Percentiles rank a stretch among this genome's conserved stretches.
Conservation (phyloP, 129 eudicot species). For the Flaveria trinervia region DNA sequence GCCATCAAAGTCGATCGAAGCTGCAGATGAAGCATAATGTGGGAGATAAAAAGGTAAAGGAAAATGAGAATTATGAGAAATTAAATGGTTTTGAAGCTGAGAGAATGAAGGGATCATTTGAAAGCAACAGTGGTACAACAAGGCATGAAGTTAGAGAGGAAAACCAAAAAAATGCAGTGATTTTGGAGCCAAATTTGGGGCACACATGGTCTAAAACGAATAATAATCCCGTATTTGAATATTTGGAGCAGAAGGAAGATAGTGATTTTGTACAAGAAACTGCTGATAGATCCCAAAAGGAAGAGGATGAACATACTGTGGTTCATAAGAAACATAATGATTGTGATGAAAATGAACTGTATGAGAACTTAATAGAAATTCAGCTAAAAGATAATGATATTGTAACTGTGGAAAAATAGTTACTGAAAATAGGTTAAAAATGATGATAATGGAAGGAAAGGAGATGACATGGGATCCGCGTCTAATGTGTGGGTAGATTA, state of each 20-base stretch:
- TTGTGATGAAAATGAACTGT: conserved; percentile 39
- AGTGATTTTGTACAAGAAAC: conserved; percentile 25
- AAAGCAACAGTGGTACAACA: conserved; percentile 33
- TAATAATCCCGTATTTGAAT: conserved; percentile 22
- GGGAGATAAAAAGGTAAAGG: conserved; percentile 39
- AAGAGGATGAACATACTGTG: conserved; percentile 40
- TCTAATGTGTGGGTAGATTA: conserved; percentile 35
- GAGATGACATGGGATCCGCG: conserved; percentile 31
- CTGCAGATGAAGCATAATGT: conserved; percentile 35
- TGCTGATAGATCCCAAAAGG: conserved; percentile 27
- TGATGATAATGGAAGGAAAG: conserved; percentile 31
- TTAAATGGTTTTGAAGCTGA: conserved; percentile 31
- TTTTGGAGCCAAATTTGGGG: conserved; percentile 17
- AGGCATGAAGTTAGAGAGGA: conserved; percentile 34
- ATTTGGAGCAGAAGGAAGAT: conserved; percentile 36
- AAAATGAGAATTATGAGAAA: conserved; percentile 27
- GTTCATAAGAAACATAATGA: conserved; percentile 33
- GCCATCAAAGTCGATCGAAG: conserved; percentile 41
- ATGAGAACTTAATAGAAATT: conserved; percentile 43
- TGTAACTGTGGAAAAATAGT: conserved; percentile 29
- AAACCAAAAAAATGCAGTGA: conserved; percentile 29
- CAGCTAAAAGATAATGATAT: conserved; percentile 46
- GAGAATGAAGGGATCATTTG: conserved; percentile 30
- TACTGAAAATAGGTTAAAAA: conserved; percentile 30
- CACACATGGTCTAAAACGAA: conserved; percentile 20